Evolutionary conservation across 2,329 filamentous ascomycete genomes (phyloP).

Genomic region (Ophiocordyceps camponoti-floridani): DNA sequence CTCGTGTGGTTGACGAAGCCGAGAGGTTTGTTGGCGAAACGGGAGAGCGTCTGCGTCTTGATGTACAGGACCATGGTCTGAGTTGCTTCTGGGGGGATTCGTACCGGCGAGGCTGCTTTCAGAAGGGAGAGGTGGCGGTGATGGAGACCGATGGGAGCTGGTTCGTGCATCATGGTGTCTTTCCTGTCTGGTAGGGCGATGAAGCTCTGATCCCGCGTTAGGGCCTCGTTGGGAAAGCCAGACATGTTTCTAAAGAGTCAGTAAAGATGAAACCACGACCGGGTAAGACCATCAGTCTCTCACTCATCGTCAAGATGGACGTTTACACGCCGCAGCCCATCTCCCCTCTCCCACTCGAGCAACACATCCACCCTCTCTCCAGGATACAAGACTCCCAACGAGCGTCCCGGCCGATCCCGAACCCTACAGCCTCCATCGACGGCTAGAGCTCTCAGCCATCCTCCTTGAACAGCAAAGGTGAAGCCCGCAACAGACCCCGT

Average conservation of each 20-base stretch:
- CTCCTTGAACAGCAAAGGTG: constrained; percentile 6
- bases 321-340: constrained; percentile 4
- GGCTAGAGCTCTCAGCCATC: constrained; percentile 6
- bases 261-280: too few relatives aligned
- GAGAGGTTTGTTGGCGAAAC: constrained; percentile 7
- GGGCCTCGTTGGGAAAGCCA: constrained; percentile 6
- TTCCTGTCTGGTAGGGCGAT: constrained; percentile 1
- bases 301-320: constrained; percentile 10
- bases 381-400: constrained; percentile 9
- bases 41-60: constrained; percentile 8
- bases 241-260: constrained; percentile 6
- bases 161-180: neutral
- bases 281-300: too few relatives aligned
- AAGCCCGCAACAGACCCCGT: constrained; percentile 8
- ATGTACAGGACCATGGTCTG: constrained; percentile 8
- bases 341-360: constrained; percentile 4
- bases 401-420: constrained; percentile 1
- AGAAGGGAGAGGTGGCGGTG: constrained; percentile 2
- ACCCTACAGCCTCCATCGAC: constrained; percentile 8
- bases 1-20: constrained; percentile 10
- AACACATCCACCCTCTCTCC: constrained; percentile 9
- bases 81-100: constrained; percentile 2
- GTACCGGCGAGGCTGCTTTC: neutral
- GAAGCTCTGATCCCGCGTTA: constrained; percentile 6
- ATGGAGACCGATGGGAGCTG: neutral